A percentile compares a stretch with the other conserved stretches of the same genome.
These are phyloP conservation scores for Cercis canadensis DNA, from an alignment of 306 rosid genomes.

Conservation along the genomic window DNA sequence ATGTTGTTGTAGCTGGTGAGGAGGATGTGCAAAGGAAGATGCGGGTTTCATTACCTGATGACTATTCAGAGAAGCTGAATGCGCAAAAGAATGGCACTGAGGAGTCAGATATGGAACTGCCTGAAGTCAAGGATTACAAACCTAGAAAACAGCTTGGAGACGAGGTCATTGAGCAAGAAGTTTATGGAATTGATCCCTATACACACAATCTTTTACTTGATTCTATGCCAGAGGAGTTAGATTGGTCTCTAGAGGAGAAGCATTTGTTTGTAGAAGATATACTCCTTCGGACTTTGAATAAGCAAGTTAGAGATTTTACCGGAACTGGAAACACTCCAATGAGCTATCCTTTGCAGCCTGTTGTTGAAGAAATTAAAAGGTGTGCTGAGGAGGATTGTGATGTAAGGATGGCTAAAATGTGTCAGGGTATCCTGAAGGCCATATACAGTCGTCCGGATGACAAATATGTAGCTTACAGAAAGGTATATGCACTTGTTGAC, in stretches of 20 bases:
- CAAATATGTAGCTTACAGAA: slow-evolving; percentile 93
- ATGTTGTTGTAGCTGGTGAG: slow-evolving; percentile 84
- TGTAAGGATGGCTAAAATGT: slow-evolving; percentile 64
- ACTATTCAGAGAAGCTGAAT: slow-evolving; percentile 83
- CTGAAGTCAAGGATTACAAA: slow-evolving; percentile 95
- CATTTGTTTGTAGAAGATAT: slow-evolving; percentile 89
- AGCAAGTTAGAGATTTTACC: slow-evolving; percentile 80
- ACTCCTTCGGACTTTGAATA: slow-evolving; percentile 83
- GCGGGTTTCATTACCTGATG: slow-evolving; percentile 95
- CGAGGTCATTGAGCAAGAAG: slow-evolving; percentile 97
- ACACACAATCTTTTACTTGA: slow-evolving; percentile 98
- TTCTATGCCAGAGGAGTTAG: slow-evolving; percentile 87
- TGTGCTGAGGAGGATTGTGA: slow-evolving; percentile 70
- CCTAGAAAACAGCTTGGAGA: slow-evolving; percentile 91
- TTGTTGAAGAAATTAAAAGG: slow-evolving; percentile 77
- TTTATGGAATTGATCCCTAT: slow-evolving; percentile 97
- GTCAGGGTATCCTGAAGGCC: slow-evolving; percentile 81
- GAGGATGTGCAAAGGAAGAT: slow-evolving; percentile 91
- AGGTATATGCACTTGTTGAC: slow-evolving; percentile 57
- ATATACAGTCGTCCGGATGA: slow-evolving; percentile 84
- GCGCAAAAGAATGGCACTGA: slow-evolving; percentile 94
- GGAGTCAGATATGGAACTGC: slow-evolving; percentile 98
- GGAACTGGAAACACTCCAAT: slow-evolving; percentile 89
- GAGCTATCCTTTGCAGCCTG: slow-evolving; percentile 75
- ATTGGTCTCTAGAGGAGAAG: slow-evolving; percentile 80